phyloP scores from a whole-genome alignment of 2,329 filamentous ascomycete species.

The Biscogniauxia marginata region DNA sequence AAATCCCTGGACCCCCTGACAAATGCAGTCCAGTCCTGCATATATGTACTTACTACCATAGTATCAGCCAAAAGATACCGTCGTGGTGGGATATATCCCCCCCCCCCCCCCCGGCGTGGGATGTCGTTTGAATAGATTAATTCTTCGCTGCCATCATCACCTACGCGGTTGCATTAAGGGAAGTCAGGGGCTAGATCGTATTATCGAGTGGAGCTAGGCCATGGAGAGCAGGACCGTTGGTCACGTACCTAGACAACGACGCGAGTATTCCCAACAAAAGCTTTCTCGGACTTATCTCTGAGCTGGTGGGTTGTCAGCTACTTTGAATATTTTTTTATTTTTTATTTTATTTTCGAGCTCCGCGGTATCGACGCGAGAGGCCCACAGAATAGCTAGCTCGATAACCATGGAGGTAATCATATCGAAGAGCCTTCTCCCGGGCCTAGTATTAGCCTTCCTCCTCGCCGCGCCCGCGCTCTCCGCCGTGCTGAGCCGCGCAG shows the following conservation, averaged over 20 bases:
- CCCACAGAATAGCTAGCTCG: not conserved
- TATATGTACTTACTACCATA: not conserved
- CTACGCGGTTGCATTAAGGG: not conserved
- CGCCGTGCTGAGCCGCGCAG: constrained; percentile 13
- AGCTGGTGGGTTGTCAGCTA: not conserved
- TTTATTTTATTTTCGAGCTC: not conserved
- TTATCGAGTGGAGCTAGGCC: not conserved
- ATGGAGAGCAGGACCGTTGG: not conserved
- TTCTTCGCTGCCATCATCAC: not conserved
- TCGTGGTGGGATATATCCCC: too few relatives aligned
- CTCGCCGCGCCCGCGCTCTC: constrained; percentile 6
- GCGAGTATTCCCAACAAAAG: not conserved
- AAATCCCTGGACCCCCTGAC: not conserved
- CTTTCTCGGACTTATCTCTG: not conserved
- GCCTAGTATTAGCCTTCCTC: constrained; percentile 1
- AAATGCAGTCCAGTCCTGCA: not conserved
- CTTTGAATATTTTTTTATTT: not conserved
- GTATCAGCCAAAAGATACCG: not conserved
- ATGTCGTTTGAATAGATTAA: not conserved
- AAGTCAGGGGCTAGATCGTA: not conserved
- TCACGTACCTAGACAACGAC: not conserved
- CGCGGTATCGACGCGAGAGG: too few relatives aligned
- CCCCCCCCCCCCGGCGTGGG: too few relatives aligned
- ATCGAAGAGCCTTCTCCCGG: not conserved
- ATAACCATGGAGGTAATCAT: constrained; percentile 1